Conservation (phyloP, 805 yeast species). For the Ogataea trehalophila region DNA sequence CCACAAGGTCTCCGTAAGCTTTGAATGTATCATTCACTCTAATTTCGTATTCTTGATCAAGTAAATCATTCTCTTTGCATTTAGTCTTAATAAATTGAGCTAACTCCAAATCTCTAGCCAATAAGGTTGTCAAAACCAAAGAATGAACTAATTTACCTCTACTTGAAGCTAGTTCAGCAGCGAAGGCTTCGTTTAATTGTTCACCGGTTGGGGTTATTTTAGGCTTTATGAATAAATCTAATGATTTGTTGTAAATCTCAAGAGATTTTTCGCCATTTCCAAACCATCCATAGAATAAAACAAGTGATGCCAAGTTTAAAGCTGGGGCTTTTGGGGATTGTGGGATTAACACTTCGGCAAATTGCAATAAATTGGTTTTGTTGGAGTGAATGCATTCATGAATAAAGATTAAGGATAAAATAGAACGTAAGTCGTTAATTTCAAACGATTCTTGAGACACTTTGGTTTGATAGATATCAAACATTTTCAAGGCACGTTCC, state of each 20-base stretch:
- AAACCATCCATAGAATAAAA: conserved; percentile 26
- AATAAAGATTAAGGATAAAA: conserved; percentile 21
- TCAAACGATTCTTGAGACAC: conserved; percentile 22
- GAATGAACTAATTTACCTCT: conserved; percentile 25
- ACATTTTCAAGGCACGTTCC: conserved; percentile 16
- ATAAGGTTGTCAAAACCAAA: conserved; percentile 22
- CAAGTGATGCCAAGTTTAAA: conserved; percentile 19
- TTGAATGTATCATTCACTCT: conserved; percentile 24
- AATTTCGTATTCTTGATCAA: conserved; percentile 19
- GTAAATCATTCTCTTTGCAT: conserved; percentile 21
- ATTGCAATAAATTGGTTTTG: conserved; percentile 9
- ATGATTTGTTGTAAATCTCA: conserved; percentile 28
- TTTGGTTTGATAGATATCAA: conserved; percentile 20
- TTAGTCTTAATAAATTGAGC: conserved; percentile 30
- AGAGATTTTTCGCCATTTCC: conserved; percentile 27
- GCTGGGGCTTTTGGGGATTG: conserved; percentile 24
- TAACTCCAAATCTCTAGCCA: conserved; percentile 26
- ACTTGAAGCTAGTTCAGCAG: conserved; percentile 5
- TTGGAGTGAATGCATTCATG: conserved; percentile 17
- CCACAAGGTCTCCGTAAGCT: conserved; percentile 27
- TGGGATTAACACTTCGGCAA: conserved; percentile 26
- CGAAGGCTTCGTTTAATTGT: background rate
- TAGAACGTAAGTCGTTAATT: conserved; percentile 17
- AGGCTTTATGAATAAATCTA: conserved; percentile 18
- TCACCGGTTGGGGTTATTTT: conserved; percentile 5